These are phyloP conservation scores for Brassica hybrid DNA, from an alignment of 441 rosid species.

Conservation along the genomic window DNA sequence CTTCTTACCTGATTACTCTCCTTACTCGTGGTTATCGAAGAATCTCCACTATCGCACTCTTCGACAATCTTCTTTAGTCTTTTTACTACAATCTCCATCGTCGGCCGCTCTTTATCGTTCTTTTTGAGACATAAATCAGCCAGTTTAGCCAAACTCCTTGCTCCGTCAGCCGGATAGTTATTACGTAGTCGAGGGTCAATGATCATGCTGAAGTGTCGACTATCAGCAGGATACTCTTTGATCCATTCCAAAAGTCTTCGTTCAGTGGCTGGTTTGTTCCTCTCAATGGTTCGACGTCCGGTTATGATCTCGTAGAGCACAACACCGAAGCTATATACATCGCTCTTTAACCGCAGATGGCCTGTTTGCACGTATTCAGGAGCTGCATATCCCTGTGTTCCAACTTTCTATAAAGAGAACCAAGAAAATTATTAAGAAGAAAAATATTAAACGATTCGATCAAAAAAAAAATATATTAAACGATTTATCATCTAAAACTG, in stretches of 20 bases:
- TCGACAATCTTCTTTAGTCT: conserved; percentile 55
- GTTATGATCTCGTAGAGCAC: conserved; percentile 55
- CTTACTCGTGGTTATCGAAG: background rate
- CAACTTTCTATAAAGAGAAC: conserved; percentile 60
- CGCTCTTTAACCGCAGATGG: too few relatives aligned
- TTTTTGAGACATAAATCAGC: conserved; percentile 70
- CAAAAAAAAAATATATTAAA: too few relatives aligned
- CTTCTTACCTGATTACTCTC: too few relatives aligned
- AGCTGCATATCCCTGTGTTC: conserved; percentile 57
- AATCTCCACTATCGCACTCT: conserved; percentile 39
- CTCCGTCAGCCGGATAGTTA: conserved; percentile 54
- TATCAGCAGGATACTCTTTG: conserved; percentile 61
- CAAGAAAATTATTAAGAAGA: background rate
- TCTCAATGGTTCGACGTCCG: conserved; percentile 74
- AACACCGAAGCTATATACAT: too few relatives aligned
- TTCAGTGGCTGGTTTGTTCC: conserved; percentile 65
- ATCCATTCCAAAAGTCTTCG: conserved; percentile 78
- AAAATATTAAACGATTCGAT: too few relatives aligned
- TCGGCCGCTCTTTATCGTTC: conserved; percentile 69
- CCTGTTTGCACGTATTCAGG: too few relatives aligned
- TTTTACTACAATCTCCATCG: conserved; percentile 68
- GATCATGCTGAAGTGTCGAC: conserved; percentile 60
- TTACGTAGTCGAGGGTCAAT: conserved; percentile 67
- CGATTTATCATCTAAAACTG: too few relatives aligned
- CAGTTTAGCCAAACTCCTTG: conserved; percentile 64